phyloP scores from a whole-genome alignment of 2,329 filamentous ascomycete species.

The Ceratocystis destructans region DNA sequence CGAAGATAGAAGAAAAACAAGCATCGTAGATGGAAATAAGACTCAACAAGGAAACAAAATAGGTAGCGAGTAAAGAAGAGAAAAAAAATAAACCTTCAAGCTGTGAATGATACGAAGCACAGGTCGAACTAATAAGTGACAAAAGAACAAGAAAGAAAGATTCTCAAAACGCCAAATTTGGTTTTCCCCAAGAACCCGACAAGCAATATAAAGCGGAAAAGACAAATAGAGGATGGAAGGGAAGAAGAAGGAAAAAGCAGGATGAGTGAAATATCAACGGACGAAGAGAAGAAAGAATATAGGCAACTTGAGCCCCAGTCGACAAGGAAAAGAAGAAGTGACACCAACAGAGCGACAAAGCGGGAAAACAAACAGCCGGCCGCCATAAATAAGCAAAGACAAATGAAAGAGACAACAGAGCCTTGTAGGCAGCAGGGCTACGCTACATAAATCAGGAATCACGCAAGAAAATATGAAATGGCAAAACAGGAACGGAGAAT shows the following conservation, averaged over 20 bases:
- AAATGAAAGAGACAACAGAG: constrained; percentile 22
- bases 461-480: constrained; percentile 18
- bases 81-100: not conserved
- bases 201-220: constrained; percentile 1
- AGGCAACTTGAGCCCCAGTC: not conserved
- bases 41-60: not conserved
- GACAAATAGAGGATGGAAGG: not conserved
- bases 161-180: constrained; percentile 8
- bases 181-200: constrained; percentile 7
- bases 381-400: constrained; percentile 13
- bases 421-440: not conserved
- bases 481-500: constrained; percentile 15
- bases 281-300: constrained; percentile 10
- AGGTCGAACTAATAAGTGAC: constrained; percentile 7
- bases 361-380: constrained; percentile 13
- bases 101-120: not conserved
- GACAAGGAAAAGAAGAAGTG: constrained; percentile 13
- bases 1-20: constrained; percentile 55
- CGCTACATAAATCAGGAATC: constrained; percentile 9
- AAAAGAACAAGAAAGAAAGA: constrained; percentile 9
- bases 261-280: constrained; percentile 14
- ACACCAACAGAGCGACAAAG: constrained; percentile 12
- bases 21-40: not conserved
- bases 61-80: not conserved
- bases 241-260: not conserved